Base-by-base conservation (phyloP, 2,329 filamentous ascomycete species). In the Diaporthe sp. region DNA sequence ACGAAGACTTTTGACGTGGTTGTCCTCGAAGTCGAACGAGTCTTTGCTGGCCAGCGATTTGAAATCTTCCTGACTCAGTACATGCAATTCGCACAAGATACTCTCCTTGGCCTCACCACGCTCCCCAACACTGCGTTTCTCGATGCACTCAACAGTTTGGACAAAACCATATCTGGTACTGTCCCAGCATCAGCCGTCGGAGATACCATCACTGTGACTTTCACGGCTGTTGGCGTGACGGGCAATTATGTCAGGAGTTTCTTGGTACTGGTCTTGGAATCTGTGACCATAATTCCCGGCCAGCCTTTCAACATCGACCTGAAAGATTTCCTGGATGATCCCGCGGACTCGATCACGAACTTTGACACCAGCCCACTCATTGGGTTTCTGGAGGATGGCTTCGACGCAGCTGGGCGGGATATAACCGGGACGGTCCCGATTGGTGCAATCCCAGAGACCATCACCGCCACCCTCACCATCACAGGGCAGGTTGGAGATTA, bases 141-240 rank as follows among this genome's bases (percentile, higher is more conserved):
- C 19, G 13, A 49, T 7, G 25, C 19, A 34, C 2, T 65, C 17
- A 19, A 65, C 17, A 13, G n/a, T 15, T 6, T n/a, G 15, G 61
- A 22, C 61, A 65, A 65, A 10, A 65, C 42, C 17, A 65, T 65
- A 31, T 49, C 61, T 13, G 61, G 61, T 22, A n/a, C 22, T 34
- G 42, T 22, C 17, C 61, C 61, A 10, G 19, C 17, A 34, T 46
- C 42, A 34, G 42, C 61, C 61, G 42, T 31, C 3, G 61, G 42
- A 5, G 9, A 65, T 9, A 22, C 28, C 10, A 22, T 65, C 42
- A 65, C 61, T 25, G 61, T 65, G 42, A 65, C 61, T 49, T 17
- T 65, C 17, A 49, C 61, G 3, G 42, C 25, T 13, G 15, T 34
- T 42, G 28, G 25, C 42, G 4, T 8, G 42, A 19, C 25, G 10